A percentile compares a stretch with the other conserved stretches of the same genome.
These are phyloP conservation scores for Tuber microsphaerosporum DNA, from an alignment of 495 filamentous ascomycete genomes.

Conservation along the genomic window DNA sequence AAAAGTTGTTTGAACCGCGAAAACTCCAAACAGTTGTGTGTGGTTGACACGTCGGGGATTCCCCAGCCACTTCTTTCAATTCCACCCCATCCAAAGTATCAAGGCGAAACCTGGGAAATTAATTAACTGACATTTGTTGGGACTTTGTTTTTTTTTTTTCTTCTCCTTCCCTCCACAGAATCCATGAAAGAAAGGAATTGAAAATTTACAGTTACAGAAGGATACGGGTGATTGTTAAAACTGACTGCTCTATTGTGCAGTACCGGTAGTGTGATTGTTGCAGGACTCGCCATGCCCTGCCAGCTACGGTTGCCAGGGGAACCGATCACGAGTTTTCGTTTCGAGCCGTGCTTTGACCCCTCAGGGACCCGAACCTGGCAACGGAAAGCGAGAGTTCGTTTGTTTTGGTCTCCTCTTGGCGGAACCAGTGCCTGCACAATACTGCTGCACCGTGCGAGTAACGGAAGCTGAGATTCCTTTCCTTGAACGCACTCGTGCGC, in stretches of 20 bases:
- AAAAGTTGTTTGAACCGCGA: background rate
- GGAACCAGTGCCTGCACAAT: background rate
- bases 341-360: background rate
- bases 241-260: background rate
- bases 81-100: background rate
- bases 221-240: background rate
- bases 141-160: background rate
- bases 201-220: background rate
- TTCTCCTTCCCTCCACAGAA: background rate
- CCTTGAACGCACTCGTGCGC: background rate
- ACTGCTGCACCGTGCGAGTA: too few species aligned
- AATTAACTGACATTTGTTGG: background rate
- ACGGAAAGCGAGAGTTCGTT: background rate
- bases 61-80: background rate
- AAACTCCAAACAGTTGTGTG: background rate
- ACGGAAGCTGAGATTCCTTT: background rate
- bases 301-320: background rate
- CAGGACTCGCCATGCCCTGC: background rate
- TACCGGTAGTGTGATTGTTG: background rate
- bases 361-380: background rate
- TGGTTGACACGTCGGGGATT: constrained; percentile 1
- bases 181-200: background rate
- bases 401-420: constrained; percentile 1
- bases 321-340: constrained; percentile 3
- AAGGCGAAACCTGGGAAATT: background rate